Evolutionary conservation across 1,284 basidiomycete species (phyloP).

Genomic region (Rhodotorula sp.): DNA sequence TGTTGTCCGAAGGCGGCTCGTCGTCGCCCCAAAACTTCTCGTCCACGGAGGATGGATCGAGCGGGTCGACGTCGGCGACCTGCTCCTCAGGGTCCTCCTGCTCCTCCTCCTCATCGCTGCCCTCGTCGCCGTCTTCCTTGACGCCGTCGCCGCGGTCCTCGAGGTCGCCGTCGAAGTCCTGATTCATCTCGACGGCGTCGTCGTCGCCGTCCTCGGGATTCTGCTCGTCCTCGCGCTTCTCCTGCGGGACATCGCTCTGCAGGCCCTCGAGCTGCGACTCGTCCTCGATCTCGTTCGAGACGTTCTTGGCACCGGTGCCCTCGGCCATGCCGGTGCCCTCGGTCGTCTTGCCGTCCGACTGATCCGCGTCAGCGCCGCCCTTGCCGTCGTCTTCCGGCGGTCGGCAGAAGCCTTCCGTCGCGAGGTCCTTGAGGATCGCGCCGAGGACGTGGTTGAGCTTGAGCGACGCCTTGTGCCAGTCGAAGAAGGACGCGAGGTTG

Average conservation of each 20-base stretch:
- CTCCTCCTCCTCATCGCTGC: slow-evolving; percentile 56
- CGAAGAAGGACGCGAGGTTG: slow-evolving; percentile 60
- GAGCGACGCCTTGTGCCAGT: slow-evolving; percentile 77
- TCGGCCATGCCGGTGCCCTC: slow-evolving; percentile 84
- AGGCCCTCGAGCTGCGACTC: slow-evolving; percentile 96
- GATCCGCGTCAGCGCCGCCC: slow-evolving; percentile 54
- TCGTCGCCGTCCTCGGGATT: slow-evolving; percentile 59
- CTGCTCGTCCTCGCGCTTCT: slow-evolving; percentile 62
- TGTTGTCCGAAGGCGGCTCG: slow-evolving; percentile 55
- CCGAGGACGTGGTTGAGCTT: slow-evolving; percentile 81
- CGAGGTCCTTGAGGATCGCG: slow-evolving; percentile 71
- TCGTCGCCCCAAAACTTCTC: slow-evolving; percentile 98
- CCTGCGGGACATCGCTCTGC: slow-evolving; percentile 67
- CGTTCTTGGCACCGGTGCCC: slow-evolving; percentile 79
- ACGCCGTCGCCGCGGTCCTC: slow-evolving; percentile 70
- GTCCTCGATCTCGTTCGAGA: slow-evolving; percentile 89
- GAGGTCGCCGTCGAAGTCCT: slow-evolving; percentile 51
- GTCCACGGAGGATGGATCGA: slow-evolving; percentile 85
- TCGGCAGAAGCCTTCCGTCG: slow-evolving; percentile 87
- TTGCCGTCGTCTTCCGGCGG: slow-evolving; percentile 64
- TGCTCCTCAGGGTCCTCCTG: slow-evolving; percentile 68
- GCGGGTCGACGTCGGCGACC: slow-evolving; percentile 77
- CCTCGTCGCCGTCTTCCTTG: slow-evolving; percentile 58
- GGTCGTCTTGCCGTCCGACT: slow-evolving; percentile 56
- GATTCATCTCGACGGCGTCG: slow-evolving; percentile 56